Evolutionary conservation across 106 monocot species (phyloP), one percentile per base, ranked within the genome.

Genomic region (Platanthera zijinensis): DNA sequence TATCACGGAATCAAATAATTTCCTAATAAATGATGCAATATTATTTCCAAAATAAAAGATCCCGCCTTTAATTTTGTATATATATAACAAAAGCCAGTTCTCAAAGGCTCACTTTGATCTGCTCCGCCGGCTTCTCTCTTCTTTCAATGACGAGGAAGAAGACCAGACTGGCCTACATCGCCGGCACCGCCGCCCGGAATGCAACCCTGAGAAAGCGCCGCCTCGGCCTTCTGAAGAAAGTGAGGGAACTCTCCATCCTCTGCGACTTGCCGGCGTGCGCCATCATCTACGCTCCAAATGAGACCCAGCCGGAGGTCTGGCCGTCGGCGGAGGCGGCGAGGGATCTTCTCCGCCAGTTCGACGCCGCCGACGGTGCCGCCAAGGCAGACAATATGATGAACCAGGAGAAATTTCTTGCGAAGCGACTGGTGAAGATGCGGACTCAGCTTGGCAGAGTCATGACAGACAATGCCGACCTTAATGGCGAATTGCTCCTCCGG

Each of bases 61-160:
- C 39, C 3, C 39, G 3, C 39, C 39, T 39, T n/a, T 39, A 3
- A 25, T 25, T 39, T 39, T 39, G 39, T 39, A 39, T 39, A 39
- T 39, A 2, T 39, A 39, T 39, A 39, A 39, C 39, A 39, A 1
- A 39, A 39, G 39, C 39, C 39, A 39, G 3, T 39, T 39, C 39
- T 2, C 39, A 39, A 39, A 39, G 39, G 39, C 39, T 39, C 39
- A 39, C 39, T 39, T 39, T 39, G 39, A 39, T 39, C 39, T 2
- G 0, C 39, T n/a, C 14, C 59, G n/a, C 59, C 59, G 1, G n/a
- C 59, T 21, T 61, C 19, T 21, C 39, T 61, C 19, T 4, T 12
- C 30, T 10, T 25, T 17, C 62, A 1, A 79, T 79, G 79, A 57
- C 79, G 19, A 79, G 79, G 46, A 72, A 79, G 59, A 79, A 79